Evolutionary conservation across 2,329 filamentous ascomycete species (phyloP).

Genomic region (Colletotrichum liaoningense): DNA sequence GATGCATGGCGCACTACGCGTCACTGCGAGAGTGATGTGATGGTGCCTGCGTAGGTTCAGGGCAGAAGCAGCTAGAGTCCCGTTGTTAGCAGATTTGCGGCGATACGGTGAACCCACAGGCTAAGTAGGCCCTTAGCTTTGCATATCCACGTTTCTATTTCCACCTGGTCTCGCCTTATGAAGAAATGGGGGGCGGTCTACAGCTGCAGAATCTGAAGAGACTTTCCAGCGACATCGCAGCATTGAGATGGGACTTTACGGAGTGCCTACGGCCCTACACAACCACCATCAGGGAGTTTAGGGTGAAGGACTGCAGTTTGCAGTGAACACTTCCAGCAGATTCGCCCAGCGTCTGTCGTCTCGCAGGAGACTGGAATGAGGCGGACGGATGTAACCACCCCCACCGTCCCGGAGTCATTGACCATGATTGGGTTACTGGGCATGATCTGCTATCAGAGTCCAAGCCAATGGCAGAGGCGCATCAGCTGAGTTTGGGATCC

Average conservation of each 20-base stretch:
- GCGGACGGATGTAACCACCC: constrained; percentile 28
- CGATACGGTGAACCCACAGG: constrained; percentile 7
- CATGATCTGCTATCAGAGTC: not conserved
- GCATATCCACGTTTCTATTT: constrained; percentile 22
- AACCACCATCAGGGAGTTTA: not conserved
- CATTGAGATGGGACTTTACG: not conserved
- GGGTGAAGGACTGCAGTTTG: not conserved
- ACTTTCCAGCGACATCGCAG: not conserved
- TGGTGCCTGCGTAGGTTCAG: not conserved
- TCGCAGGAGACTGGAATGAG: constrained; percentile 13
- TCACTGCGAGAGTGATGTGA: not conserved
- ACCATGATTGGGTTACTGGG: not conserved
- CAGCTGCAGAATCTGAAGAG: not conserved
- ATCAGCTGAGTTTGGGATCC: constrained; percentile 40
- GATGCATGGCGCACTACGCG: not conserved
- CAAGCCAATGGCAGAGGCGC: constrained; percentile 40
- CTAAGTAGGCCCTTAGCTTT: not conserved
- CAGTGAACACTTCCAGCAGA: constrained; percentile 3
- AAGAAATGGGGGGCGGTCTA: constrained; percentile 18
- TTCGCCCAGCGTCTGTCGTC: constrained; percentile 11
- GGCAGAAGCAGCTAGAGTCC: not conserved
- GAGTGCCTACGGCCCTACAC: no score
- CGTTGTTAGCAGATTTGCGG: constrained; percentile 6
- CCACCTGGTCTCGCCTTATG: constrained; percentile 14
- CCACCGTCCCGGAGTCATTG: not conserved